Evolutionary conservation across 495 filamentous ascomycete genomes (phyloP), one percentile per base, ranked within the genome.

Genomic region (Neurospora sp.): DNA sequence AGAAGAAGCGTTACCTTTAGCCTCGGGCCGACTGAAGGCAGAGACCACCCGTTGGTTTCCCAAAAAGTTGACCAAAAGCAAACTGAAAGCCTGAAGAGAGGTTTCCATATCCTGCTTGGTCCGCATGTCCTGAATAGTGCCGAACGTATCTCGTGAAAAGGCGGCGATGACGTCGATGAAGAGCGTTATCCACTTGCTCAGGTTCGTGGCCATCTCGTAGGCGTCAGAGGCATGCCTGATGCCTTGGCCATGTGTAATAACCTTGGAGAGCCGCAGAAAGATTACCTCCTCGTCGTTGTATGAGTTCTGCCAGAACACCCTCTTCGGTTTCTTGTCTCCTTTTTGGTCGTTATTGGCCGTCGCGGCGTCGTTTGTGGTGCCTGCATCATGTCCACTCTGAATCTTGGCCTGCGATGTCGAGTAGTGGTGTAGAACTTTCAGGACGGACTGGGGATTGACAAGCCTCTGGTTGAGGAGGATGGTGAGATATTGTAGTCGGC

Each of bases 401-500:
- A 80, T 73, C 71, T 78, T 78, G 6, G 69, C 69, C 44, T 84
- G 83, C 27, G 83, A 82, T 8, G 84, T 86, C 20, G 91, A 92
- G 74, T 89, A 88, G 53, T 85, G 85, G 74, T 89, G 85, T 4
- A 93, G 79, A 5, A 84, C 86, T n/a, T 80, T 76, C 72, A 94
- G 82, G 3, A 92, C 83, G 10, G 87, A 85, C 0, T 88, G 82
- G 6, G 83, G 81, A 72, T 89, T 87, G 39, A 91, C 81, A 71
- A 84, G 77, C 10, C 84, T 84, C 59, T 81, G 78, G 42, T 85
- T 83, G 40, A 89, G 84, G 38, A 94, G 84, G 16, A 84, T 83
- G 78, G 91, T 84, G 39, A 91, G 78, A 80, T 94, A 94, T 22
- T 86, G 82, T 6, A 86, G 84, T 31, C 91, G 80, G 61, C 91